Conservation (phyloP, 768 basidiomycete genomes). For the Rhodotorula taiwanensis region DNA sequence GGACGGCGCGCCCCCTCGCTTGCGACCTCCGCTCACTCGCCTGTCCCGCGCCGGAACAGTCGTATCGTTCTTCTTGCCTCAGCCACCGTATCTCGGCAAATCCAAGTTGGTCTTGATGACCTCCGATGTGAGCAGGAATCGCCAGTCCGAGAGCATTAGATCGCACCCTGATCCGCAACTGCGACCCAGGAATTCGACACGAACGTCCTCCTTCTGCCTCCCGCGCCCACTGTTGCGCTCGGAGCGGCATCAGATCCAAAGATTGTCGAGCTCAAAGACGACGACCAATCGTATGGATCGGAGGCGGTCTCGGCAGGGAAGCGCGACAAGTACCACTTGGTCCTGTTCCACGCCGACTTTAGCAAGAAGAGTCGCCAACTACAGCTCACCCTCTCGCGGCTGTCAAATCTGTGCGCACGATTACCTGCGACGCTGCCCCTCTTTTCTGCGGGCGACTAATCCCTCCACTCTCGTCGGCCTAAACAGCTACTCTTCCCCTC, state of each 20-base stretch:
- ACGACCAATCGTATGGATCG: not conserved
- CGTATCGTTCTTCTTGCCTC: slow-evolving; percentile 24
- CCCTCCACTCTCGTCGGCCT: not conserved
- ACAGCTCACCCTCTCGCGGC: slow-evolving; percentile 16
- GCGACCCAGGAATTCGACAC: slow-evolving; percentile 23
- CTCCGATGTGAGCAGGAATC: slow-evolving; percentile 10
- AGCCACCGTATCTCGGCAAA: slow-evolving; percentile 28
- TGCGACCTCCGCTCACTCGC: not conserved
- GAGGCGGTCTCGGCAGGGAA: not conserved
- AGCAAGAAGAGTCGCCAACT: slow-evolving; percentile 8
- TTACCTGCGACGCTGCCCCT: no score
- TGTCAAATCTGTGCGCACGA: not conserved
- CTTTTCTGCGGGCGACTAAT: not conserved
- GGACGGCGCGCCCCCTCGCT: not conserved
- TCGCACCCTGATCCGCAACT: no score
- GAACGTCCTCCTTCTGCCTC: slow-evolving; percentile 17
- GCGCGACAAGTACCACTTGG: slow-evolving; percentile 1
- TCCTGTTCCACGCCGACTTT: slow-evolving; percentile 30
- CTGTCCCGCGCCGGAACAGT: slow-evolving; percentile 6
- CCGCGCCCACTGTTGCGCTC: slow-evolving; percentile 6
- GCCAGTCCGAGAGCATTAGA: no score
- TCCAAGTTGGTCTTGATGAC: not conserved
- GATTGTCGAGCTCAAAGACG: slow-evolving; percentile 22
- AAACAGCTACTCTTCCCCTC: slow-evolving; percentile 13
- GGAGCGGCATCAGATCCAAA: not conserved